Conservation (phyloP, 192 early-diverging fungal genomes). For the Entophlyctis helioformis region DNA sequence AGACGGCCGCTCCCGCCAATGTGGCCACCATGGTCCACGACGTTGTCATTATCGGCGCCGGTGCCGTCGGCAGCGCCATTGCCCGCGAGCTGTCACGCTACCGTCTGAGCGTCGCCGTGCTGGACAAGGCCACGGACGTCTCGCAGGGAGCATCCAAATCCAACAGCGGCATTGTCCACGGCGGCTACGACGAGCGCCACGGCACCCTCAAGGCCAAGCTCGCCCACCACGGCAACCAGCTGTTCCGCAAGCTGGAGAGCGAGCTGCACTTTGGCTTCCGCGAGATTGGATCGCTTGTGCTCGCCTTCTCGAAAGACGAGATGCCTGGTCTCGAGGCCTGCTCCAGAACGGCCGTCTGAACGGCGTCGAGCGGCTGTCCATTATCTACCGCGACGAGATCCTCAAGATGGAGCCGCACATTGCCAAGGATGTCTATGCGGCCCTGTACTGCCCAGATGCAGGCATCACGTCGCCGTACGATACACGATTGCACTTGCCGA, state of each 20-base stretch:
- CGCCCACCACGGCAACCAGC: constrained; percentile 16
- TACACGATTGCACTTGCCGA: constrained; percentile 36
- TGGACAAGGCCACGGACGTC: constrained; percentile 29
- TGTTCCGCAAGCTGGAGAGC: constrained; percentile 19
- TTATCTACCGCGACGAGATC: constrained; percentile 20
- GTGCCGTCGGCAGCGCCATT: constrained; percentile 30
- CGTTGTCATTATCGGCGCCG: constrained; percentile 29
- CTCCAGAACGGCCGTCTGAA: constrained; percentile 30
- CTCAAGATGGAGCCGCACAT: constrained; percentile 23
- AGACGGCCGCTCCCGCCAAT: too few species aligned
- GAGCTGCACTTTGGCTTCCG: constrained; percentile 36
- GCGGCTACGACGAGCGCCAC: constrained; percentile 31
- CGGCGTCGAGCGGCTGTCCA: constrained; percentile 18
- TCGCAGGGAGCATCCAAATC: constrained; percentile 28
- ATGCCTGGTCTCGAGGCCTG: constrained; percentile 8
- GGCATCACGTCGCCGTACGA: constrained; percentile 36
- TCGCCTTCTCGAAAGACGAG: constrained; percentile 21
- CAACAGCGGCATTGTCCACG: constrained; percentile 31
- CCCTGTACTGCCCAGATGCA: constrained; percentile 17
- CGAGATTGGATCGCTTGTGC: constrained; percentile 23
- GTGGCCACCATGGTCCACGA: too few species aligned
- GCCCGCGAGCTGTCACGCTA: constrained; percentile 23
- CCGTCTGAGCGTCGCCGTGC: constrained; percentile 10
- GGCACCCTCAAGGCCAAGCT: constrained; percentile 27
- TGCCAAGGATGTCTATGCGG: constrained; percentile 15